These are phyloP conservation scores for Malus hybrid DNA, from an alignment of 331 rosid genomes.

Conservation along the genomic window DNA sequence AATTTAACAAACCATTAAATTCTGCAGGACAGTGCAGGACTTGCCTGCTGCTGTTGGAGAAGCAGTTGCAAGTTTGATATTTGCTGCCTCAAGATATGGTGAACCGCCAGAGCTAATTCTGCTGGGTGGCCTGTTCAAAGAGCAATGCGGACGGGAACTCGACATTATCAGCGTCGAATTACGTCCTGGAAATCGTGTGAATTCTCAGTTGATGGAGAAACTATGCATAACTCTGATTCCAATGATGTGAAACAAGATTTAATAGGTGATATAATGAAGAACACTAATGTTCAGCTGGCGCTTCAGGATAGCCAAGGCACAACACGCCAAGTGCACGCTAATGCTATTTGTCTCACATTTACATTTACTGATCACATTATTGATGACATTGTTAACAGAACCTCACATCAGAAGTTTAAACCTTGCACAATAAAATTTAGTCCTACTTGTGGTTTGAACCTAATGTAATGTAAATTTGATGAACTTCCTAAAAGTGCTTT, in stretches of 20 bases:
- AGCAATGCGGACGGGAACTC: conserved; percentile 13
- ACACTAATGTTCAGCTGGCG: background rate
- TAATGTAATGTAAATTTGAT: too few relatives aligned
- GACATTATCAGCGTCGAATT: conserved; percentile 13
- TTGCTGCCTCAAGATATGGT: conserved; percentile 28
- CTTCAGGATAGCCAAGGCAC: background rate
- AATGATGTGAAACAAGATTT: background rate
- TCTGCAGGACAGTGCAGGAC: background rate
- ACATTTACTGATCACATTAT: background rate
- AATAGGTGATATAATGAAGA: background rate
- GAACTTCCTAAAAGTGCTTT: background rate
- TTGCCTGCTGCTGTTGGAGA: background rate
- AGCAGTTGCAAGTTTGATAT: conserved; percentile 27
- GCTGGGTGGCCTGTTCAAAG: conserved; percentile 8
- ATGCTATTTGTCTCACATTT: background rate
- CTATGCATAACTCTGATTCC: background rate
- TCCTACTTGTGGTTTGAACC: too few relatives aligned
- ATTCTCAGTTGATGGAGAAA: conserved; percentile 2
- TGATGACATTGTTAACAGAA: background rate
- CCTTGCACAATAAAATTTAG: too few relatives aligned
- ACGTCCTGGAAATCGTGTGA: conserved; percentile 4
- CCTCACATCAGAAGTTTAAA: too few relatives aligned
- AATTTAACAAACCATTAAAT: background rate
- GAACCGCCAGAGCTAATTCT: conserved; percentile 16
- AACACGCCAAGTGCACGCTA: background rate